These are phyloP conservation scores for Elaeagnus macrophylla DNA, from an alignment of 306 rosid genomes.

Conservation along the genomic window DNA sequence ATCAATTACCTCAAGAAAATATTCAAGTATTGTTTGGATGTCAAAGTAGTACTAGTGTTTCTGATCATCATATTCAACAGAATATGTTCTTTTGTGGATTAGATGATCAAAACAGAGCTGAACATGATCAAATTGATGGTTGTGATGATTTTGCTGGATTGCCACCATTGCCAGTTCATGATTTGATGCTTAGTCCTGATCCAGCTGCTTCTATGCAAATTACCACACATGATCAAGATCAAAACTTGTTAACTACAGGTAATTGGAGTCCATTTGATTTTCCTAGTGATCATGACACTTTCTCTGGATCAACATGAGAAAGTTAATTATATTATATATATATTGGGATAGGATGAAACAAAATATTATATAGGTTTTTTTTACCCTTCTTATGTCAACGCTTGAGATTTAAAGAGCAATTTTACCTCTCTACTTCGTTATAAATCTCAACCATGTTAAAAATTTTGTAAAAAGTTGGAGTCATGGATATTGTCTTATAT, in stretches of 20 bases:
- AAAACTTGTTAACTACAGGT: constrained; percentile 31
- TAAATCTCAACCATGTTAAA: too few species aligned
- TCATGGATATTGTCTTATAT: too few species aligned
- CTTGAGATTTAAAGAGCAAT: too few species aligned
- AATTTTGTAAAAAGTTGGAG: too few species aligned
- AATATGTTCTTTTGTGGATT: constrained; percentile 23
- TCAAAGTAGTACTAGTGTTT: constrained; percentile 14
- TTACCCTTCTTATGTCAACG: too few species aligned
- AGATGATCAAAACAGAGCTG: constrained; percentile 21
- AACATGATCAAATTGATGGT: constrained; percentile 17
- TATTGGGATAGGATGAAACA: too few species aligned
- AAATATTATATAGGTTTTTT: too few species aligned
- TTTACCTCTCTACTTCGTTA: too few species aligned
- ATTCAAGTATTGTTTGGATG: constrained; percentile 23
- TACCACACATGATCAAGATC: constrained; percentile 27
- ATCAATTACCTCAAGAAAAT: constrained; percentile 24
- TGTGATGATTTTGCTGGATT: constrained; percentile 34
- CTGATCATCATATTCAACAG: constrained; percentile 15
- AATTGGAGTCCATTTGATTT: constrained; percentile 72
- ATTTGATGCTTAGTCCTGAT: constrained; percentile 35
- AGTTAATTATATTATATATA: too few species aligned
- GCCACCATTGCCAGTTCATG: constrained; percentile 72
- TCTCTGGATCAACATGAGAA: constrained; percentile 31
- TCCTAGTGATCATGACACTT: constrained; percentile 34
- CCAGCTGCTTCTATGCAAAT: constrained; percentile 23